phyloP scores from a whole-genome alignment of 345 rosid species.

The Salix brachista region DNA sequence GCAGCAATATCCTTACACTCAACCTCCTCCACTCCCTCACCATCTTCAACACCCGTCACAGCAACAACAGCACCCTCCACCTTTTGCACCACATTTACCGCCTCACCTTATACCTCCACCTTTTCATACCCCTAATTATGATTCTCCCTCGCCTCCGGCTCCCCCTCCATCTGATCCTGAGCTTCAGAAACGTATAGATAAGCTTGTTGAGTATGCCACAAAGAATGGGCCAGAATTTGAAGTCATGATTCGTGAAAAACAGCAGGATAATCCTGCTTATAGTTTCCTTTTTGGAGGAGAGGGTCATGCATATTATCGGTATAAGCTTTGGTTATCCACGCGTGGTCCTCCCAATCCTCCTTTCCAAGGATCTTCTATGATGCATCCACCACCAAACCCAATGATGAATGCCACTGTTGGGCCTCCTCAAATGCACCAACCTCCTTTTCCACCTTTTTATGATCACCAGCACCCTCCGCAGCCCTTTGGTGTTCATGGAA shows the following conservation, averaged over 20 bases:
- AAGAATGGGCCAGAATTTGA: slow-evolving; percentile 98
- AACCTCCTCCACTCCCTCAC: slow-evolving; percentile 60
- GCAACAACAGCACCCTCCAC: slow-evolving; percentile 59
- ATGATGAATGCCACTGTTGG: slow-evolving; percentile 51
- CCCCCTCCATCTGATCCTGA: slow-evolving; percentile 93
- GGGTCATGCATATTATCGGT: slow-evolving; percentile 80
- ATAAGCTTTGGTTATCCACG: slow-evolving; percentile 74
- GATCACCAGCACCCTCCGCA: slow-evolving; percentile 69
- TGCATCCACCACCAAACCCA: slow-evolving; percentile 74
- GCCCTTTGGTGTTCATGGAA: slow-evolving; percentile 50
- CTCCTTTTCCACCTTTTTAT: slow-evolving; percentile 69
- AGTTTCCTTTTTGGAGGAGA: slow-evolving; percentile 90
- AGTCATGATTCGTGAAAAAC: slow-evolving; percentile 91
- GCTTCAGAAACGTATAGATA: slow-evolving; percentile 92
- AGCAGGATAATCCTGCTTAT: slow-evolving; percentile 90
- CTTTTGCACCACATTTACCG: slow-evolving; percentile 63
- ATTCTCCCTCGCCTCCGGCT: slow-evolving; percentile 66
- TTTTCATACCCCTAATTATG: slow-evolving; percentile 51
- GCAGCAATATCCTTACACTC: slow-evolving; percentile 82
- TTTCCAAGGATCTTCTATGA: slow-evolving; percentile 47
- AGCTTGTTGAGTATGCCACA: slow-evolving; percentile 81
- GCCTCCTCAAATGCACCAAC: slow-evolving; percentile 70
- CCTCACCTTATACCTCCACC: slow-evolving; percentile 66
- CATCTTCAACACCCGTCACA: slow-evolving; percentile 53
- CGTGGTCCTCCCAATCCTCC: slow-evolving; percentile 61